A percentile compares a stretch with the other conserved stretches of the same genome.
These are phyloP conservation scores for Dictyostelium gargantuum DNA, from an alignment of 208 protist genomes.

Conservation along the genomic window DNA sequence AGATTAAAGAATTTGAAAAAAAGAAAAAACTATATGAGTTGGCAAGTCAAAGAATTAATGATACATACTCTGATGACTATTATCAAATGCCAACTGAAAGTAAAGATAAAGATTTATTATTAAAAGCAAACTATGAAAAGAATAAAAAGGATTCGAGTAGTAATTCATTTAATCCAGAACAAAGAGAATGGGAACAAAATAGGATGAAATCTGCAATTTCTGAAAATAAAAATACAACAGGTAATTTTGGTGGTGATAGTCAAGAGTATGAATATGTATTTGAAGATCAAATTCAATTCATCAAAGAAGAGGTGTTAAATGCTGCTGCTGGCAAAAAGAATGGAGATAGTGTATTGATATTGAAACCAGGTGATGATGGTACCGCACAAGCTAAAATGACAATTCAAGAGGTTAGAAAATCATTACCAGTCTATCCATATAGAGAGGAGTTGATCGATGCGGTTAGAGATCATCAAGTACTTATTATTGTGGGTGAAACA, in stretches of 20 bases:
- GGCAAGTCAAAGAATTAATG: slow-evolving; percentile 24
- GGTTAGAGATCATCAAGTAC: slow-evolving; percentile 76
- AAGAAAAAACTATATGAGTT: slow-evolving; percentile 70
- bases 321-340: slow-evolving; percentile 65
- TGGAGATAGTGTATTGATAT: slow-evolving; percentile 49
- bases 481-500: slow-evolving; percentile 89
- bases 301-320: slow-evolving; percentile 82
- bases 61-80: slow-evolving; percentile 3
- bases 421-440: slow-evolving; percentile 85
- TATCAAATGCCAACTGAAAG: slow-evolving; percentile 57
- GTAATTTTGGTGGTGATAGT: neutral
- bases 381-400: slow-evolving; percentile 59
- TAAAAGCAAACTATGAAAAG: slow-evolving; percentile 64
- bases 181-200: neutral
- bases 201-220: neutral
- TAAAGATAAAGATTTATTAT: slow-evolving; percentile 64
- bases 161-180: neutral
- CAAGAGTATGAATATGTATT: slow-evolving; percentile 85
- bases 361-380: neutral
- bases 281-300: slow-evolving; percentile 91
- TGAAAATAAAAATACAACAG: neutral
- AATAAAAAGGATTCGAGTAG: neutral
- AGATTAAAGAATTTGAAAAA: slow-evolving; percentile 48
- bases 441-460: slow-evolving; percentile 79
- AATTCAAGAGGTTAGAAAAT: slow-evolving; percentile 81